Base-by-base conservation (phyloP, 1,139 yeast genomes). In the Yamadazyma mexicana region DNA sequence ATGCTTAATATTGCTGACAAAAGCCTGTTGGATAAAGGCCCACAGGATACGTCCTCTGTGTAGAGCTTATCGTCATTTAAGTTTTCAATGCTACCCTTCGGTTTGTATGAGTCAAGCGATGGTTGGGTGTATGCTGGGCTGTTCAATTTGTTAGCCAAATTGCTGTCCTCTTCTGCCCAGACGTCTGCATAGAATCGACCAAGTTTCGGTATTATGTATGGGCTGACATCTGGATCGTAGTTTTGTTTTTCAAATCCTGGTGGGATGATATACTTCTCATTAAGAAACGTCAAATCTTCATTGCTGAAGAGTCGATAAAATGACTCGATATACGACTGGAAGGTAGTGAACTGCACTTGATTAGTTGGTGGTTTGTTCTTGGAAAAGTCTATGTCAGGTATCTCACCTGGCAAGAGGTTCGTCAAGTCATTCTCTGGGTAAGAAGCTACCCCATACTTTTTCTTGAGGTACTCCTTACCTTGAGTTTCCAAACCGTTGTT, bases 331-430 rank as follows among this genome's bases (percentile, higher is more conserved):
- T 85, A 88, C 1, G 92, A 67, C 47, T 87, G 84, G 59, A 87
- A 94, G 0, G 98, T 91, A 14, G 88, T 75, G 59, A 87, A 89
- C 55, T 89, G 97, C 16, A 92, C 95, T 64, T 92, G 98, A 59
- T 87, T 91, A 2, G 88, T 66, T 6, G 97, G 97, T 2, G 75
- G 61, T 54, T 91, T 91, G 17, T 81, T 81, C 46, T 82, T 80
- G 8, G 96, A 84, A 54, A 87, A 89, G 59, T 92, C 98, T 40
- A 75, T 77, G 58, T 86, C 81, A 8, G 98, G 98, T 20, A 89
- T 83, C 28, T 72, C 78, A 2, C 98, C 99, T 0, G 98, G 96
- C 31, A 94, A 69, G 46, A 85, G 62, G 40, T 82, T 85, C 49
- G 79, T 73, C 33, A 94, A 66, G 55, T 91, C 96, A 33, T 73